phyloP scores from a whole-genome alignment of 1,284 basidiomycete species.

The Cystobasidium slooffiae region DNA sequence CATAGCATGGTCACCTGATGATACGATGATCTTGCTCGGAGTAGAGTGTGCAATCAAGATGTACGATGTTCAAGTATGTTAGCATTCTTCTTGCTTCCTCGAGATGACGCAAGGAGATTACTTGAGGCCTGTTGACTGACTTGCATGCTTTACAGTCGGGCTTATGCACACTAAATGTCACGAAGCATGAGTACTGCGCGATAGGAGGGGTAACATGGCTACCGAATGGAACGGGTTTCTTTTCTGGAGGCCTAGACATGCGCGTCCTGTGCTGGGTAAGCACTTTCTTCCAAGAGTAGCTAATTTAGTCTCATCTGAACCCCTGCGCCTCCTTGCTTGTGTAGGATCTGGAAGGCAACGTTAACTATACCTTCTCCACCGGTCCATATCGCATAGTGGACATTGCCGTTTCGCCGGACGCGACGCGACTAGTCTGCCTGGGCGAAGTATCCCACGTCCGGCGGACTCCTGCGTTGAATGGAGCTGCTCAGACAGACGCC shows the following conservation, averaged over 20 bases:
- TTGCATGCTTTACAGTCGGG: conserved; percentile 65
- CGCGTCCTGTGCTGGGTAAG: conserved; percentile 86
- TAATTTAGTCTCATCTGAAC: too few species aligned
- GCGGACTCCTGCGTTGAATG: conserved; percentile 20
- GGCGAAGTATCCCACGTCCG: conserved; percentile 60
- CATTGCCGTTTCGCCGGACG: conserved; percentile 84
- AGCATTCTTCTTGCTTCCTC: background rate
- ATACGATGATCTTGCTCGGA: conserved; percentile 76
- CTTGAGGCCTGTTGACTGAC: background rate
- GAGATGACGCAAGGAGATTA: background rate
- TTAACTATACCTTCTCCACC: conserved; percentile 70
- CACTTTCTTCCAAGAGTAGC: conserved; percentile 18
- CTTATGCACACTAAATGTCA: conserved; percentile 22
- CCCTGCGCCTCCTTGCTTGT: background rate
- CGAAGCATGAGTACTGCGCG: conserved; percentile 64
- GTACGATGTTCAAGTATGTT: conserved; percentile 79
- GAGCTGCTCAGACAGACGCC: conserved; percentile 8
- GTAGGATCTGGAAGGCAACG: conserved; percentile 74
- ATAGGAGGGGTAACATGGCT: conserved; percentile 87
- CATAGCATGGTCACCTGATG: conserved; percentile 88
- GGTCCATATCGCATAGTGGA: conserved; percentile 86
- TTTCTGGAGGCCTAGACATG: conserved; percentile 87
- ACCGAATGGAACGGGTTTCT: conserved; percentile 83
- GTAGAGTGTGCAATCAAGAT: conserved; percentile 78
- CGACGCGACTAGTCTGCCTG: conserved; percentile 77